These are phyloP conservation scores for Talaromyces sp. DNA, from an alignment of 2,329 filamentous ascomycete genomes.

Conservation along the genomic window DNA sequence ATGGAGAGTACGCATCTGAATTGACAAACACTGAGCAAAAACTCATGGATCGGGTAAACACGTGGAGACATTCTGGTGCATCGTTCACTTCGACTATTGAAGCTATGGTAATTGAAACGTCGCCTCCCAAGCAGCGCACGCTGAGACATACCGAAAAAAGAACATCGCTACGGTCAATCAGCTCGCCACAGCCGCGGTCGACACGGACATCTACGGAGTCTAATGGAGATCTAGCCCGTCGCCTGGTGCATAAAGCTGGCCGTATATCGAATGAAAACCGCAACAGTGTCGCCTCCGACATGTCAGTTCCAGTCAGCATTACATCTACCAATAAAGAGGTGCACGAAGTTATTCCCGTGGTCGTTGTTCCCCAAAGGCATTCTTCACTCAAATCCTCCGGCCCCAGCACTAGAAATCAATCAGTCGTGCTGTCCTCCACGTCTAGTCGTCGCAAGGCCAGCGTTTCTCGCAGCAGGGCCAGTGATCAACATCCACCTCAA, in stretches of 20 bases:
- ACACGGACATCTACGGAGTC: constrained; percentile 45
- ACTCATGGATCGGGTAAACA: constrained; percentile 28
- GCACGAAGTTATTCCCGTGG: constrained; percentile 43
- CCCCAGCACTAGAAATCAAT: constrained; percentile 36
- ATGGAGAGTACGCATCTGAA: constrained; percentile 51
- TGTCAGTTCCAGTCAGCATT: constrained; percentile 27
- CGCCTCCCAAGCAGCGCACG: constrained; percentile 43
- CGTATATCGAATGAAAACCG: constrained; percentile 49
- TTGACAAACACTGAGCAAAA: constrained; percentile 30
- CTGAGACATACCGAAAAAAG: constrained; percentile 56
- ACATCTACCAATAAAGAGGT: constrained; percentile 25
- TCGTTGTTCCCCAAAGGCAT: constrained; percentile 46
- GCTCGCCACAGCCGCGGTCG: constrained; percentile 43
- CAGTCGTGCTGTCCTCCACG: constrained; percentile 36
- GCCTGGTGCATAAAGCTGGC: constrained; percentile 50
- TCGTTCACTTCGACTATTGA: constrained; percentile 56
- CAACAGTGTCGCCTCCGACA: constrained; percentile 42
- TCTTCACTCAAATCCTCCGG: constrained; percentile 43
- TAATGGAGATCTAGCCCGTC: constrained; percentile 44
- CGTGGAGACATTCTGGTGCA: constrained; percentile 46
- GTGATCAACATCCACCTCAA: constrained; percentile 18
- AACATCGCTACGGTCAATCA: constrained; percentile 48
- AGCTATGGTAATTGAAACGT: constrained; percentile 53
- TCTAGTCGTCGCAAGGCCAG: constrained; percentile 37
- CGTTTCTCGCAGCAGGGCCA: constrained; percentile 24